Base-by-base conservation (phyloP, 2,329 filamentous ascomycete species). In the Phoma sp. region DNA sequence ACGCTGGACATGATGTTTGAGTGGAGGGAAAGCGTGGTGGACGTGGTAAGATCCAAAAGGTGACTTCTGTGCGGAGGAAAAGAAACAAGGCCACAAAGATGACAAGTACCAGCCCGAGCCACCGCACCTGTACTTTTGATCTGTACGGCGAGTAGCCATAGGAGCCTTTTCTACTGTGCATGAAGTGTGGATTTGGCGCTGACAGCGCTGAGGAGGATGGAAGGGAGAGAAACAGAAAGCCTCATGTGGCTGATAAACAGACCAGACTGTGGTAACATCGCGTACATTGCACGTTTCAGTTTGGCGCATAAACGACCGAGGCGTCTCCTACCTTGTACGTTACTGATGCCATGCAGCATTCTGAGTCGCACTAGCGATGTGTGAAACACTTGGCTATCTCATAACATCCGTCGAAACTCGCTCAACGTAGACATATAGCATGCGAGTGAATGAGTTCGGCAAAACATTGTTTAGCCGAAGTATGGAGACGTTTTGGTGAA, bases 1-100 rank as follows among this genome's bases (percentile, higher is more conserved):
- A 52, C 9, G 34, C 12, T 21, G 63, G 63, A 47, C 63, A 69
- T 2, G 34, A 53, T 9, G 47, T 50, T 40, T 58, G 60, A 21
- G 47, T 40, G 9, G 48, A 48, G 1, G 60, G 39, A 37, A 57
- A 51, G 28, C 34, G 39, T 17, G 42, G 47, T 12, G 55, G 57
- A 5, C 46, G 43, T 10, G 58, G 56, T 14, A 65, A 45, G 18
- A 63, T 39, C 32, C 39, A 43, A 17, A 54, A 43, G 15, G 54
- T 37, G 6, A 50, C 2, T 3, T 53, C 21, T n/a, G 40, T 39
- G n/a, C 34, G 29, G 21, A 61, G 47, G n/a, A 64, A 26, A 12
- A 59, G 38, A 7, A 62, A 14, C 4, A 66, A 14, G 5, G 25
- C 34, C 14, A 53, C 12, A 26, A 59, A 55, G 28, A 67, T 21